Evolutionary conservation across 2,329 filamentous ascomycete genomes (phyloP).

Genomic region (Ceratocystis huliohia): DNA sequence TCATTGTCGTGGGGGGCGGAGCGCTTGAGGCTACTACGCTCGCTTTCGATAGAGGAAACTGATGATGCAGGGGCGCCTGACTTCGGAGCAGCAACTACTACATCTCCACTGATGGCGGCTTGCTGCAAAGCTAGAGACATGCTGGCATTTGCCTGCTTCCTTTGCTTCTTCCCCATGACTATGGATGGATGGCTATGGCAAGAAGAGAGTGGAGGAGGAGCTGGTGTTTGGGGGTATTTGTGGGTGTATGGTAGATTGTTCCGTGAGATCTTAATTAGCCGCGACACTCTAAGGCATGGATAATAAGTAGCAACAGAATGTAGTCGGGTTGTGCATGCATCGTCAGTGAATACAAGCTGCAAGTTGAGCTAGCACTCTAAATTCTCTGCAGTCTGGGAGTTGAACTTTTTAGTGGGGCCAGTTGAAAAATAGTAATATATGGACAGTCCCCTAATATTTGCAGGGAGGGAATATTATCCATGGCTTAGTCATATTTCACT

Average conservation of each 20-base stretch:
- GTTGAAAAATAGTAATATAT: not conserved
- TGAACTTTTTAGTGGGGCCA: conserved; percentile 18
- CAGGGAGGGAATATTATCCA: not conserved
- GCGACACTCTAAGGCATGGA: not conserved
- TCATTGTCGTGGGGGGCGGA: conserved; percentile 35
- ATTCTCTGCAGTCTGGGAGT: conserved; percentile 13
- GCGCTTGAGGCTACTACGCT: conserved; percentile 37
- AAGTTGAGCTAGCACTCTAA: not conserved
- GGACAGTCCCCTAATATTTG: not conserved
- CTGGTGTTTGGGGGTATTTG: not conserved
- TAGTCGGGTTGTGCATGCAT: no score
- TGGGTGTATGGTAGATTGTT: not conserved
- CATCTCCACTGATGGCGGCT: conserved; percentile 17
- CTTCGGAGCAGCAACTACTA: not conserved
- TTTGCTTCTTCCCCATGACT: conserved; percentile 24
- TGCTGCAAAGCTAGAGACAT: conserved; percentile 20
- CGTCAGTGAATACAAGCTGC: no score
- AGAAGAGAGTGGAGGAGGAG: not conserved
- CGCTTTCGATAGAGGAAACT: conserved; percentile 23
- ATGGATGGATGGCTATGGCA: not conserved
- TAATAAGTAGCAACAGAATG: not conserved
- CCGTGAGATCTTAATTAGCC: not conserved
- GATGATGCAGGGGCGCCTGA: not conserved
- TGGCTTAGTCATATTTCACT: conserved; percentile 11
- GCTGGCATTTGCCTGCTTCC: conserved; percentile 20